Conservation (phyloP, 306 rosid genomes). For the Neltuma alba region DNA sequence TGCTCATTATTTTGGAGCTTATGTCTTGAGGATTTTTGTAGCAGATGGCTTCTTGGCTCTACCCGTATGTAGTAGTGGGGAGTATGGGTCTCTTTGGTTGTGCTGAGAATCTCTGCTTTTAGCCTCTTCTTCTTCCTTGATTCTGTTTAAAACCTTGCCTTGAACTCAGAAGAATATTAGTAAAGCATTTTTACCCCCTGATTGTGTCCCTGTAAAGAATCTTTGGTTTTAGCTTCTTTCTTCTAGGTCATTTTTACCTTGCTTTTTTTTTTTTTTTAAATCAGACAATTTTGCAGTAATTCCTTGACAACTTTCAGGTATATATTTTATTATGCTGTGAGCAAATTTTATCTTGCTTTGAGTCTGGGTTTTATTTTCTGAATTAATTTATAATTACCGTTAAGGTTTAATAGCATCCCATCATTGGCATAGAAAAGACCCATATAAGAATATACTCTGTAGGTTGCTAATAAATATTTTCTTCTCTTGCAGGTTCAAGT, state of each 20-base stretch:
- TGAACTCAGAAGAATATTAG: not conserved
- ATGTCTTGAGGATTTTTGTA: not conserved
- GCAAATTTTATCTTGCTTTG: not conserved
- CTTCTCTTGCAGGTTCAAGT: slow-evolving; percentile 74
- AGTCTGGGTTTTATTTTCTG: slow-evolving; percentile 12
- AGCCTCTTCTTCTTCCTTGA: not conserved
- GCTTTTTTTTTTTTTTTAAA: not conserved
- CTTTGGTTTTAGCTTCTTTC: slow-evolving; percentile 13
- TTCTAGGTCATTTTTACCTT: not conserved
- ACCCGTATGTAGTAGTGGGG: not conserved
- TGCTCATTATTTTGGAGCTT: not conserved
- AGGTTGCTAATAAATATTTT: slow-evolving; percentile 26
- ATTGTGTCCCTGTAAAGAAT: not conserved
- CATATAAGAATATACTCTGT: not conserved
- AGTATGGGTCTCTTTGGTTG: not conserved
- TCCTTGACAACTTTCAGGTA: not conserved
- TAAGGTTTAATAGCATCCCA: not conserved
- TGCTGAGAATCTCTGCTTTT: not conserved
- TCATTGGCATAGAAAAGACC: not conserved
- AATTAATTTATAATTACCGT: slow-evolving; percentile 6
- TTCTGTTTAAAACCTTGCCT: not conserved
- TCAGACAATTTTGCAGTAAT: not conserved
- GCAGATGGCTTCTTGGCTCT: slow-evolving; percentile 3
- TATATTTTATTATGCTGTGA: slow-evolving; percentile 9
- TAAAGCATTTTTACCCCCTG: not conserved